A percentile compares a stretch with the other conserved stretches of the same genome.
phyloP scores from a whole-genome alignment of 345 rosid genomes.

The Tarenaya hassleriana region DNA sequence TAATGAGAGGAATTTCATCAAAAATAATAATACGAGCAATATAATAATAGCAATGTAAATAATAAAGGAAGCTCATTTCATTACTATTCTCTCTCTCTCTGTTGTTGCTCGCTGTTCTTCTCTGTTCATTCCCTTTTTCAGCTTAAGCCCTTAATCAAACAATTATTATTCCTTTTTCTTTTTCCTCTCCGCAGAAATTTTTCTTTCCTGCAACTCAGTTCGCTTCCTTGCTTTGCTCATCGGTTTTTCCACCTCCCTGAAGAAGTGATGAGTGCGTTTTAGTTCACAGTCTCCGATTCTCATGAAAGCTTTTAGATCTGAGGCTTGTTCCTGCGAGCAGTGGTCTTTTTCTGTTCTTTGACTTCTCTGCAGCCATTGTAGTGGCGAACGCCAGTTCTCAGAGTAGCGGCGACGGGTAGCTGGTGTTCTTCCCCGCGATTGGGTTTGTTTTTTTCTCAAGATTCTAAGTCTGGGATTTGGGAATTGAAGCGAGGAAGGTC shows the following conservation, averaged over 20 bases:
- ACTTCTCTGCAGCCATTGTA: constrained; percentile 1
- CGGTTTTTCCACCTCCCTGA: background rate
- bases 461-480: too few relatives aligned
- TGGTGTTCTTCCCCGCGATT: constrained; percentile 5
- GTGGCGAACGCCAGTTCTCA: constrained; percentile 27
- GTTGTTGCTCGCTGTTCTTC: constrained; percentile 26
- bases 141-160: constrained; percentile 30
- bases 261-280: constrained; percentile 18
- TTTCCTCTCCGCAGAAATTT: too few relatives aligned
- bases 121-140: constrained; percentile 21
- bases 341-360: constrained; percentile 11
- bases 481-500: constrained; percentile 18
- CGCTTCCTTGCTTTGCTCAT: background rate
- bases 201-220: constrained; percentile 8
- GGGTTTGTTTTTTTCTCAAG: constrained; percentile 15
- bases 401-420: constrained; percentile 9
- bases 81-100: constrained; percentile 4
- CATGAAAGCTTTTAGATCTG: constrained; percentile 27
- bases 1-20: too few relatives aligned
- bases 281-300: constrained; percentile 26
- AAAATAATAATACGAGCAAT: too few relatives aligned
- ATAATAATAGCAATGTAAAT: constrained; percentile 11
- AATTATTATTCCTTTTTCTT: constrained; percentile 27
- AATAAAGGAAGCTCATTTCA: constrained; percentile 21
- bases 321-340: constrained; percentile 14